Evolutionary conservation across 2,329 filamentous ascomycete species (phyloP), one percentile per base, ranked within the genome.

Genomic region (Botryotinia narcissicola): DNA sequence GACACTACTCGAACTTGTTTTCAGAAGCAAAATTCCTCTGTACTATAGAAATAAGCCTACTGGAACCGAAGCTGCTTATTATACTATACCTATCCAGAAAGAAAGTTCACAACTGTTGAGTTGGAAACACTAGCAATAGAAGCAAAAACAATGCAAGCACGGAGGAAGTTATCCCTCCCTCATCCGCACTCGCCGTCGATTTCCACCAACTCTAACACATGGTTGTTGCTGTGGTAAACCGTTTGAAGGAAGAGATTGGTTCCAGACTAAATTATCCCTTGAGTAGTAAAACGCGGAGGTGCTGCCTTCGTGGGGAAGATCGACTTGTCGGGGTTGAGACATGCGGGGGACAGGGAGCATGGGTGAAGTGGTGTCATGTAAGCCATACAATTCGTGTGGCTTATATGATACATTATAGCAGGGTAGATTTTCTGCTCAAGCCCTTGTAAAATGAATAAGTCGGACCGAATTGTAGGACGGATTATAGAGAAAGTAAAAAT

Each of bases 331-430:
- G 48, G 40, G n/a, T 72, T 59, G 64, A 44, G 46, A 59, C 48
- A 72, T 72, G 71, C 71, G 71, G 71, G 71, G 62, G 42, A 72
- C 62, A 72, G 71, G 71, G 71, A 35, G 67, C 71, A 69, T 51
- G 62, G 66, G 63, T 48, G 12, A 69, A 72, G 61, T 72, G 61
- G 51, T 59, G 46, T 44, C 63, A 72, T 22, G 40, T 14, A 69
- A 68, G 51, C 40, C 40, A 67, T 69, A 35, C 62, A 61, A 32
- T 57, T 57, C 6, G 7, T 29, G 25, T 57, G 51, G 51, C 51
- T 57, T 57, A 18, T 18, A 32, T 29, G 51, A 57, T 57, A 57
- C 51, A 57, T 57, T 59, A 60, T 48, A 37, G 25, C 51, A 72
- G 62, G 71, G 51, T 48, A 68, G 62, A 18, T 68, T 32, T 57